phyloP scores from a whole-genome alignment of 1,284 basidiomycete species.

The Microbotryum saponariae region DNA sequence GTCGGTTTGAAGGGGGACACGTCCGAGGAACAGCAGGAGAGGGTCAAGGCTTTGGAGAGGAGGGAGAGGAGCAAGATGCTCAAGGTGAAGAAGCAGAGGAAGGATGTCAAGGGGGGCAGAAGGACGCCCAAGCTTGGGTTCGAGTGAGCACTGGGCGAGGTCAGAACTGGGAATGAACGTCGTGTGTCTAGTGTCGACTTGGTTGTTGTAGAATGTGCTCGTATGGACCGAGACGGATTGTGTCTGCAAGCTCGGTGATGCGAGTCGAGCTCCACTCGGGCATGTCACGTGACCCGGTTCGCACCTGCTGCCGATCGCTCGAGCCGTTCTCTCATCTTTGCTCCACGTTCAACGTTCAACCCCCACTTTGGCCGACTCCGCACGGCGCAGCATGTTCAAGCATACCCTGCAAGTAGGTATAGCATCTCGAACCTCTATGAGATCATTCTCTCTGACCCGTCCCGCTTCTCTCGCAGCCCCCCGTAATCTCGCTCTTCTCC shows the following conservation, averaged over 20 bases:
- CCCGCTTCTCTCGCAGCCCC: constrained; percentile 1
- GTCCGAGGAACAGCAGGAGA: constrained; percentile 14
- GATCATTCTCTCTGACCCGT: too few relatives aligned
- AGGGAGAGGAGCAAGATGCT: constrained; percentile 14
- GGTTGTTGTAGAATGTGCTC: too few relatives aligned
- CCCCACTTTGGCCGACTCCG: too few relatives aligned
- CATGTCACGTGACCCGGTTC: too few relatives aligned
- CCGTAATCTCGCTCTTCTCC: constrained; percentile 25
- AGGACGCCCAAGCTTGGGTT: constrained; percentile 4
- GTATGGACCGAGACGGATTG: too few relatives aligned
- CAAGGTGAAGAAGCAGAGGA: constrained; percentile 17
- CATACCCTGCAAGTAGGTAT: constrained; percentile 2
- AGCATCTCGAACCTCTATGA: background rate
- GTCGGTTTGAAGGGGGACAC: constrained; percentile 26
- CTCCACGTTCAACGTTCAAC: too few relatives aligned
- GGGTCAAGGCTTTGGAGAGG: constrained; percentile 13
- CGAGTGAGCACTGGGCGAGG: constrained; percentile 5
- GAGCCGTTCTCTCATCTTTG: too few relatives aligned
- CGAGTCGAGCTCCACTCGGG: too few relatives aligned
- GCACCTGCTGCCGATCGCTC: too few relatives aligned
- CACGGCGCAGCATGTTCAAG: background rate
- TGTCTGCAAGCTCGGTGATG: too few relatives aligned
- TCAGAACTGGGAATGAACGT: too few relatives aligned
- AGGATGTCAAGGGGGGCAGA: constrained; percentile 21
- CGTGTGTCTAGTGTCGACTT: too few relatives aligned